These are phyloP conservation scores for Aspergillus coremiiformis DNA, from an alignment of 495 filamentous ascomycete species.

Conservation along the genomic window DNA sequence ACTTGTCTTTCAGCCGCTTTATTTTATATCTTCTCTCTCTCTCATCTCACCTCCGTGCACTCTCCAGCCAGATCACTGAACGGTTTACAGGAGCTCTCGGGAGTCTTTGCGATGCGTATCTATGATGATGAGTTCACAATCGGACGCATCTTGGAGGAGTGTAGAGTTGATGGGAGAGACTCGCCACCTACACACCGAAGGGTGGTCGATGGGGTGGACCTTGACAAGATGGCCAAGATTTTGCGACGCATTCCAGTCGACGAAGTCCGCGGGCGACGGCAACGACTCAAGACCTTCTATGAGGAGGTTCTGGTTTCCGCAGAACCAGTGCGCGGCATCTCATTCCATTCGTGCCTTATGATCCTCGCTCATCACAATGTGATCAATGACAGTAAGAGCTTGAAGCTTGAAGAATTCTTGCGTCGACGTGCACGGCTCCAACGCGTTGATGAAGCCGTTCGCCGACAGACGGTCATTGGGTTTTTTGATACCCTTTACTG, in stretches of 20 bases:
- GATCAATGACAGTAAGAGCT: conserved; percentile 93
- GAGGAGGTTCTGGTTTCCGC: conserved; percentile 94
- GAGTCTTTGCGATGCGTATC: conserved; percentile 95
- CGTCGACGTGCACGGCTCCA: conserved; percentile 84
- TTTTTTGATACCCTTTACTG: conserved; percentile 97
- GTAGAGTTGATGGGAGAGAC: conserved; percentile 49
- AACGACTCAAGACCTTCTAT: conserved; percentile 83
- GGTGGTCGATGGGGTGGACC: conserved; percentile 65
- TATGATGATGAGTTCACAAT: conserved; percentile 88
- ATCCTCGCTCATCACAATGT: conserved; percentile 98
- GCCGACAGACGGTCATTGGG: conserved; percentile 76
- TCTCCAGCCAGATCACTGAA: background rate
- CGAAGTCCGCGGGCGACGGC: conserved; percentile 63
- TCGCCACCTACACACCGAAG: conserved; percentile 35
- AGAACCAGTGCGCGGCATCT: conserved; percentile 78
- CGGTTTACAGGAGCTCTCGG: conserved; percentile 62
- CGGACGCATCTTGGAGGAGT: conserved; percentile 71
- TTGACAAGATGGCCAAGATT: conserved; percentile 65
- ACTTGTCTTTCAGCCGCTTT: background rate
- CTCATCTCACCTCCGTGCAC: conserved; percentile 5
- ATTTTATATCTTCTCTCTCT: background rate
- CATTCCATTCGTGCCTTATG: conserved; percentile 92
- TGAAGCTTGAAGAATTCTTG: conserved; percentile 89
- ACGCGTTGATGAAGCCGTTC: conserved; percentile 92
- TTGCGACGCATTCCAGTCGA: conserved; percentile 68